Conservation (phyloP, 2,329 filamentous ascomycete genomes). For the Pseudocercospora musae region DNA sequence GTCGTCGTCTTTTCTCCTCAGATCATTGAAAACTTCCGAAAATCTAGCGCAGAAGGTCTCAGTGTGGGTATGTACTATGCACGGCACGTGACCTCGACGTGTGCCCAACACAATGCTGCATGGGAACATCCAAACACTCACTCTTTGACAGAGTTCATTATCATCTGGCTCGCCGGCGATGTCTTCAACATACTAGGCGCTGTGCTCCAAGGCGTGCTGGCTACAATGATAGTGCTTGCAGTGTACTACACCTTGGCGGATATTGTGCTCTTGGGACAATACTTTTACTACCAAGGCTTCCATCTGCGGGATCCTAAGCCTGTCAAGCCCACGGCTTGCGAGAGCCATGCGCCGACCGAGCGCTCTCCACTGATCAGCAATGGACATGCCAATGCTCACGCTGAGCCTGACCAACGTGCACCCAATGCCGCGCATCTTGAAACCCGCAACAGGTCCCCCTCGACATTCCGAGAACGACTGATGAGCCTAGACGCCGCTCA, state of each 20-base stretch:
- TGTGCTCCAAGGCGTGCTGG: conserved; percentile 82
- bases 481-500: conserved; percentile 62
- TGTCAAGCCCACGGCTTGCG: conserved; percentile 21
- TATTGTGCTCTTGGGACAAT: conserved; percentile 80
- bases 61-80: conserved; percentile 63
- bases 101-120: not conserved
- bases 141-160: conserved; percentile 67
- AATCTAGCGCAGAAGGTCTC: conserved; percentile 79
- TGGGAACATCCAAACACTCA: not conserved
- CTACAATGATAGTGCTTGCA: conserved; percentile 69
- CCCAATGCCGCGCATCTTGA: conserved; percentile 30
- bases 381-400: conserved; percentile 27
- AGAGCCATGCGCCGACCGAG: conserved; percentile 32
- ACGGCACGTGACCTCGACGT: not conserved
- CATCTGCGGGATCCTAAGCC: conserved; percentile 70
- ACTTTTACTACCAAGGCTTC: conserved; percentile 93
- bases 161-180: conserved; percentile 89
- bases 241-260: conserved; percentile 73
- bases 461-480: conserved; percentile 48
- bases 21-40: conserved; percentile 90
- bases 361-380: conserved; percentile 36
- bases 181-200: conserved; percentile 96
- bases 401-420: conserved; percentile 6
- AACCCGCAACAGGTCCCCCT: conserved; percentile 29
- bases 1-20: conserved; percentile 97